Evolutionary conservation across 805 yeast genomes (phyloP).

Genomic region (Starmerella gropengiesseri): DNA sequence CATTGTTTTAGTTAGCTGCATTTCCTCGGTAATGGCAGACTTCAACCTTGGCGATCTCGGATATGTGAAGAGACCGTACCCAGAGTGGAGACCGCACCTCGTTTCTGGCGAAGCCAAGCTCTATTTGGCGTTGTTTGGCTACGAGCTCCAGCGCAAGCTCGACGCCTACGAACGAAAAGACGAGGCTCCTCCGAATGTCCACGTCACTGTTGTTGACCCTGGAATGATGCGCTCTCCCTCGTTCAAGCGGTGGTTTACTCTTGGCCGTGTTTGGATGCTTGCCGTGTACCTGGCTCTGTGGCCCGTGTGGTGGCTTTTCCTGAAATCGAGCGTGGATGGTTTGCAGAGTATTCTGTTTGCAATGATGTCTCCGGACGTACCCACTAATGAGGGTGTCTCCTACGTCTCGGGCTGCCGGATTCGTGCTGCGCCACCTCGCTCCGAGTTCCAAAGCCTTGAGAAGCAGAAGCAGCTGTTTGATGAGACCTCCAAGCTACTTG

Average conservation of each 20-base stretch:
- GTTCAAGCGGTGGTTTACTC: slow-evolving; percentile 68
- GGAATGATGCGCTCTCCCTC: slow-evolving; percentile 86
- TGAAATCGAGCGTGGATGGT: slow-evolving; percentile 68
- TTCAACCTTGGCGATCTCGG: slow-evolving; percentile 53
- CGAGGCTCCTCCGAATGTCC: slow-evolving; percentile 52
- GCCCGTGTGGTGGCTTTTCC: slow-evolving; percentile 74
- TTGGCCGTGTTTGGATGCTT: slow-evolving; percentile 42
- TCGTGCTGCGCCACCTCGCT: slow-evolving; percentile 40
- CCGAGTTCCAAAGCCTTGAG: slow-evolving; percentile 52
- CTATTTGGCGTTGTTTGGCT: slow-evolving; percentile 60
- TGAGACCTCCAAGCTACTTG: slow-evolving; percentile 48
- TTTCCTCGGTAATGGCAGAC: slow-evolving; percentile 62
- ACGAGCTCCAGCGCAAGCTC: slow-evolving; percentile 62
- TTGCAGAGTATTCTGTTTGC: slow-evolving; percentile 67
- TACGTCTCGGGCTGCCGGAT: slow-evolving; percentile 61
- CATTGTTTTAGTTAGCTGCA: slow-evolving; percentile 65
- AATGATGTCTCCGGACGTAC: slow-evolving; percentile 58
- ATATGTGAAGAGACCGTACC: slow-evolving; percentile 44
- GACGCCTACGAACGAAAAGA: slow-evolving; percentile 54
- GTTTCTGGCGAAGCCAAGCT: slow-evolving; percentile 77
- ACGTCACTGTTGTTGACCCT: slow-evolving; percentile 73
- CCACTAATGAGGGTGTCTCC: slow-evolving; percentile 51
- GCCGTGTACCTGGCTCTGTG: slow-evolving; percentile 54
- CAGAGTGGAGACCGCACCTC: slow-evolving; percentile 53
- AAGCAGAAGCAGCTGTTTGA: slow-evolving; percentile 53